These are phyloP conservation scores for Noccaea bulbosa DNA, from an alignment of 345 rosid species.

Conservation along the genomic window DNA sequence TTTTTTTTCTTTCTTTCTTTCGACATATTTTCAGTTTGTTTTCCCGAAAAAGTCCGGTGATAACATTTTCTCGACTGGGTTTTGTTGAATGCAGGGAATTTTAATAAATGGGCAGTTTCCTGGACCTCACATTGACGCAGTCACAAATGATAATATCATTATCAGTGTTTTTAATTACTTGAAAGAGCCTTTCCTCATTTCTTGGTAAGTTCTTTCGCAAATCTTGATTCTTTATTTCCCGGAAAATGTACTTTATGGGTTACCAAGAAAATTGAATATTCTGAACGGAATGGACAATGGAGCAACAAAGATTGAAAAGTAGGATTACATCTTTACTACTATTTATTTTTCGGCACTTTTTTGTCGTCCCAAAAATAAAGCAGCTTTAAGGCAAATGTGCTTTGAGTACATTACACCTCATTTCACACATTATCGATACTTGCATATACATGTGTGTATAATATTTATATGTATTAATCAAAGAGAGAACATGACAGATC, in stretches of 20 bases:
- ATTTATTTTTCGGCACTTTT: constrained; percentile 2
- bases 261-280: constrained; percentile 28
- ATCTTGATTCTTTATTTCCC: not conserved
- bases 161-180: constrained; percentile 81
- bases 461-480: not conserved
- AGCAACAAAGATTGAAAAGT: not conserved
- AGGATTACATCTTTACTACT: constrained; percentile 29
- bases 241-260: not conserved
- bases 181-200: constrained; percentile 90
- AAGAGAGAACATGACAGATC: not conserved
- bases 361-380: not conserved
- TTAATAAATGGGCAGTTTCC: constrained; percentile 94
- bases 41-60: constrained; percentile 5
- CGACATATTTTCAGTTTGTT: constrained; percentile 5
- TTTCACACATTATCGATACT: not conserved
- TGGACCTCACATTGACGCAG: constrained; percentile 78
- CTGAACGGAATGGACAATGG: not conserved
- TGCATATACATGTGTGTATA: not conserved
- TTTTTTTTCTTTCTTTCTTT: not conserved
- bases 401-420: constrained; percentile 12
- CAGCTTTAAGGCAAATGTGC: constrained; percentile 31
- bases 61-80: constrained; percentile 19
- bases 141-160: constrained; percentile 87
- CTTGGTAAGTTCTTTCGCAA: constrained; percentile 63
- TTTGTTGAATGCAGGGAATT: constrained; percentile 63